Percentiles rank a stretch among this genome's conserved stretches.
Evolutionary conservation across 2,329 filamentous ascomycete species (phyloP).

Genomic region (Botryotinia convoluta): DNA sequence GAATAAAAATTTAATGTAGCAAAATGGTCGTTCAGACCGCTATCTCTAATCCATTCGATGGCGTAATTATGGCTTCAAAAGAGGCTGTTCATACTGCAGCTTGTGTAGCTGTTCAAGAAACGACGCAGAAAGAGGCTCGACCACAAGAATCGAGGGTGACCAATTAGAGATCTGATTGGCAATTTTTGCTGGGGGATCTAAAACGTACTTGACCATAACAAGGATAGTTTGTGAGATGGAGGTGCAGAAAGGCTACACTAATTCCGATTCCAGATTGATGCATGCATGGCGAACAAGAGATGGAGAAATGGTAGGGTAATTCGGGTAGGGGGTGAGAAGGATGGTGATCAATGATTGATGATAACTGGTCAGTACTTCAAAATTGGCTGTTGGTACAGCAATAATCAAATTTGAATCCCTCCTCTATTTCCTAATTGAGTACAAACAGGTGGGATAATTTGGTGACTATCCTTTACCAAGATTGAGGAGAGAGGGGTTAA

Average conservation of each 20-base stretch:
- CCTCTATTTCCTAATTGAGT: neutral
- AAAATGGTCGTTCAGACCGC: neutral
- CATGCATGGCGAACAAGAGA: constrained; percentile 6
- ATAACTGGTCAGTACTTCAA: neutral
- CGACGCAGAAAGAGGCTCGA: constrained; percentile 8
- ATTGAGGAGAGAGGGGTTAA: constrained; percentile 4
- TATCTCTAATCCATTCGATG: neutral
- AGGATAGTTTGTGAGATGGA: neutral
- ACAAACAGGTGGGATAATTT: neutral
- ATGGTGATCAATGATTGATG: neutral
- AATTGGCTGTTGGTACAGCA: constrained; percentile 8
- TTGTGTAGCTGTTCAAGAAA: constrained; percentile 7
- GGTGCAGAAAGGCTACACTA: neutral
- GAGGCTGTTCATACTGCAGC: neutral
- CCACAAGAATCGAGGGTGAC: neutral
- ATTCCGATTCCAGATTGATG: constrained; percentile 2
- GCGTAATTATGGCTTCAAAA: constrained; percentile 5
- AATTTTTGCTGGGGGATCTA: neutral
- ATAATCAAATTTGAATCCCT: constrained; percentile 5
- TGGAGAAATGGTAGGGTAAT: constrained; percentile 13
- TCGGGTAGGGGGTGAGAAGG: neutral
- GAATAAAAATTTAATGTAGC: neutral
- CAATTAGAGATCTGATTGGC: neutral
- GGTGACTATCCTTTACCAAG: neutral
- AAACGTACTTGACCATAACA: constrained; percentile 1